Base-by-base conservation (phyloP, 495 filamentous ascomycete species). In the Penicillium desertorum region DNA sequence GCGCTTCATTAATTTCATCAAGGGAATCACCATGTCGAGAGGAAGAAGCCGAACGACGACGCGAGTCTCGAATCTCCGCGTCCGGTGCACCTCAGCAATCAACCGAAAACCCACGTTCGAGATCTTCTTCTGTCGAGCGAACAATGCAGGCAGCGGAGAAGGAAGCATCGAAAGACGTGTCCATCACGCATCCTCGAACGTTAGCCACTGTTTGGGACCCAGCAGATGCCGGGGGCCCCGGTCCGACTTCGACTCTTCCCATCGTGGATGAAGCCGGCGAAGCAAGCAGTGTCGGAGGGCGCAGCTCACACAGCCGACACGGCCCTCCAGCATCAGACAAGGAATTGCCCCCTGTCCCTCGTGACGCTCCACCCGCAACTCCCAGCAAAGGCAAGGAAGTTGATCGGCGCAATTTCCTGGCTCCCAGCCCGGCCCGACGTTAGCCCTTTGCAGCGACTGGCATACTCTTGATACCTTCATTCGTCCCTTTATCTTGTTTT, bases 211-310 rank as follows among this genome's bases (percentile, higher is more conserved):
- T 83, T 22, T 72, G 83, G 47, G 81, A 77, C 66, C 79, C 74
- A 41, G 74, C 72, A 3, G 87, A 91, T 49, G 68, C 79, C 23
- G 67, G 62, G 20, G 82, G 79, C 12, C 64, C 78, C 12, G 78
- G 79, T 25, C 83, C 86, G 11, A 79, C 87, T 29, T 74, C 70
- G n/a, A 86, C 89, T 23, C 72, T 98, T n/a, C 94, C 94, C 2
- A 87, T 97, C 47, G 90, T 98, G 8, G 91, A 96, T 54, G 94
- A 98, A 76, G 88, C 87, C 25, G 88, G 86, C 12, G 94, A 97
- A 71, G 88, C 83, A 17, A 83, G 81, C 4, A 92, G 88, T 54
- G 84, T 86, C 19, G 84, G 86, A 4, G 82, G 83, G 45, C 71
- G 73, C 17, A 76, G 73, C 54, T 68, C 69, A 58, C 69, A 72